Evolutionary conservation across 1,139 yeast species (phyloP), one percentile per base, ranked within the genome.

Genomic region (Pichia terricola): DNA sequence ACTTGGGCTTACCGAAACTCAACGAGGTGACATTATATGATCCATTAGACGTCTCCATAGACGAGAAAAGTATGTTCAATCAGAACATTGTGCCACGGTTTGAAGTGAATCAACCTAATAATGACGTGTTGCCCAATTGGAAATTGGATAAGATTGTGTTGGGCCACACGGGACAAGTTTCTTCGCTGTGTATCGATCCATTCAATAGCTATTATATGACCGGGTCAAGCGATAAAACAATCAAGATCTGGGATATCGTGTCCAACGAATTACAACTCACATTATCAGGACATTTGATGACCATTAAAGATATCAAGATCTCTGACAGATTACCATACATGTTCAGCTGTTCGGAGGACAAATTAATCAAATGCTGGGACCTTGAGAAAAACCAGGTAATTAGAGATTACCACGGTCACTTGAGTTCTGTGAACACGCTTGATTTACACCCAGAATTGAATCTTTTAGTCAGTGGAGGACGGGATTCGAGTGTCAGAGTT

Each of bases 361-460:
- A 89, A 60, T 75, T 88, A 35, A 87, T 88, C n/a, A 78, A 88
- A 57, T 89, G 97, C 63, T 94, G 97, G 96, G 98, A 94, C 65
- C 68, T 94, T 55, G 97, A 91, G 61, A 75, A 81, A 55, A 86
- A 91, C 53, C 77, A 78, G 54, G 80, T 86, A 2, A 77, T 88
- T 16, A 69, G 97, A 45, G 87, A 88, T 55, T 94, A 86, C 60
- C 94, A 89, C 62, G 99, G 98, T 4, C 98, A 91, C 64, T 71
- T 87, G 30, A 86, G 95, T 26, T 95, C 96, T 3, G 86, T 94
- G 1, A 88, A 86, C 58, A 71, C 94, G 1, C 70, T 88, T 43
- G 88, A 80, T 44, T 62, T 88, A 26, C 97, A 89, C 60, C 97
- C 97, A 0, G 86, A 87, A 5, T 64, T 89, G 35, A 95, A 89